These are phyloP conservation scores for Phytophthora podocarpi DNA, from an alignment of 352 stramenopile genomes.

Conservation along the genomic window DNA sequence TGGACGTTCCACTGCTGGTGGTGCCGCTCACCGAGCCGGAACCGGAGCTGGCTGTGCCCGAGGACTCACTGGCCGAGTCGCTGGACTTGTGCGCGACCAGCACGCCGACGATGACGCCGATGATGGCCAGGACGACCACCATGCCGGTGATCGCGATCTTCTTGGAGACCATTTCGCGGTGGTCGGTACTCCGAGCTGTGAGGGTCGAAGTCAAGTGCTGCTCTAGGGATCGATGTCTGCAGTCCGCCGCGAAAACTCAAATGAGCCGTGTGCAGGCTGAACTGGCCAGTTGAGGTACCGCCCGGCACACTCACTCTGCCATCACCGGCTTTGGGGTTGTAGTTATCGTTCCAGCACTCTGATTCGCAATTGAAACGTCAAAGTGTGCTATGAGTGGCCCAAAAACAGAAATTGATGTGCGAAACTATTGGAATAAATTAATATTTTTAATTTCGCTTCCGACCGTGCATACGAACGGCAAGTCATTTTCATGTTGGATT, in stretches of 20 bases:
- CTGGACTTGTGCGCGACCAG: slow-evolving; percentile 36
- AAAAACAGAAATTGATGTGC: slow-evolving; percentile 15
- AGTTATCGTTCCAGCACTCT: slow-evolving; percentile 4
- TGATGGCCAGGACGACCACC: slow-evolving; percentile 49
- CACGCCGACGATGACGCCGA: slow-evolving; percentile 53
- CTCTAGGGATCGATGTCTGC: slow-evolving; percentile 8
- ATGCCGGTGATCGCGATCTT: slow-evolving; percentile 43
- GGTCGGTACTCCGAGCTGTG: slow-evolving; percentile 29
- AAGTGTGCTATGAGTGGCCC: slow-evolving; percentile 11
- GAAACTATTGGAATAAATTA: too few species aligned
- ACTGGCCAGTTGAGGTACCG: slow-evolving; percentile 10
- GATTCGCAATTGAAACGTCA: slow-evolving; percentile 20
- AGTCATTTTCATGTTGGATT: background rate
- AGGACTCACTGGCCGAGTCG: slow-evolving; percentile 34
- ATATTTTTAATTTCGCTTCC: too few species aligned
- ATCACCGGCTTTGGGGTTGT: slow-evolving; percentile 23
- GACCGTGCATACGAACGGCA: slow-evolving; percentile 3
- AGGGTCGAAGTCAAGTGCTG: background rate
- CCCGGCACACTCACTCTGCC: slow-evolving; percentile 25
- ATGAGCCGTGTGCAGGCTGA: slow-evolving; percentile 20
- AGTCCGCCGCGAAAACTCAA: slow-evolving; percentile 29
- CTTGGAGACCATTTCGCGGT: slow-evolving; percentile 30
- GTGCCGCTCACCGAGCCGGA: slow-evolving; percentile 22
- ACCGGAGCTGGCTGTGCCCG: slow-evolving; percentile 17
- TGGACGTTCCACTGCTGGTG: slow-evolving; percentile 6